These are phyloP conservation scores for Calonectria hawksworthii DNA, from an alignment of 2,329 filamentous ascomycete genomes.

Conservation along the genomic window DNA sequence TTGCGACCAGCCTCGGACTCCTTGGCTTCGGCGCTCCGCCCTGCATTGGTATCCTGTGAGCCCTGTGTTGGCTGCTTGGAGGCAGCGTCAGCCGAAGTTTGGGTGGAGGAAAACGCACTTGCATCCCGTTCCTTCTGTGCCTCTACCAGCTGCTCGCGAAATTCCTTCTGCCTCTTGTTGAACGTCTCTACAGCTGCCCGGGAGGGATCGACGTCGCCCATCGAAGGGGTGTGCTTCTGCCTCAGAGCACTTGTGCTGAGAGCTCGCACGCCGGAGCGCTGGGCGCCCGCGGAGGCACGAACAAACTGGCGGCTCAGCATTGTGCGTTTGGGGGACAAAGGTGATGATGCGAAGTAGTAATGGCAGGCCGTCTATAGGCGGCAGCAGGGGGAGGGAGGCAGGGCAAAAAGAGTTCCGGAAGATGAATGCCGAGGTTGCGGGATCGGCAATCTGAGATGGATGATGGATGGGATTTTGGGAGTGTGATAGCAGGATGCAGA, in stretches of 20 bases:
- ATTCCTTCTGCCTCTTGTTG: conserved; percentile 86
- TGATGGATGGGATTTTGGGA: background rate
- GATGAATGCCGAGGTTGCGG: conserved; percentile 32
- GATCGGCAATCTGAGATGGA: conserved; percentile 35
- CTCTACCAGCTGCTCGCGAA: conserved; percentile 84
- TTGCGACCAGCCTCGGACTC: conserved; percentile 74
- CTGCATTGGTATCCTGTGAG: conserved; percentile 54
- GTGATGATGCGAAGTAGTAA: conserved; percentile 23
- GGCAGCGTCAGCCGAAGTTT: conserved; percentile 59
- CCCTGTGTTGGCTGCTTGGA: conserved; percentile 56
- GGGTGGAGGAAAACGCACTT: conserved; percentile 73
- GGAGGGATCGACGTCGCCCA: conserved; percentile 82
- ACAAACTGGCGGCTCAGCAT: conserved; percentile 68
- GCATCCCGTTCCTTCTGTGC: conserved; percentile 87
- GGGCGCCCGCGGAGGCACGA: conserved; percentile 58
- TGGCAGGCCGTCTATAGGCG: conserved; percentile 20
- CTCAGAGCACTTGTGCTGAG: conserved; percentile 68
- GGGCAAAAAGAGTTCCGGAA: conserved; percentile 29
- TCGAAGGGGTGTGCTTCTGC: conserved; percentile 73
- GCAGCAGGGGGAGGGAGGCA: conserved; percentile 31
- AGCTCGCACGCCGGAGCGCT: conserved; percentile 65
- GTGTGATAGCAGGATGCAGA: conserved; percentile 1
- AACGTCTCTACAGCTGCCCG: conserved; percentile 81
- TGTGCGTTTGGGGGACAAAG: conserved; percentile 43
- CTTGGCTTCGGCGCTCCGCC: conserved; percentile 66